These are phyloP conservation scores for Lentinula lateritia DNA, from an alignment of 768 basidiomycete genomes.

Conservation along the genomic window DNA sequence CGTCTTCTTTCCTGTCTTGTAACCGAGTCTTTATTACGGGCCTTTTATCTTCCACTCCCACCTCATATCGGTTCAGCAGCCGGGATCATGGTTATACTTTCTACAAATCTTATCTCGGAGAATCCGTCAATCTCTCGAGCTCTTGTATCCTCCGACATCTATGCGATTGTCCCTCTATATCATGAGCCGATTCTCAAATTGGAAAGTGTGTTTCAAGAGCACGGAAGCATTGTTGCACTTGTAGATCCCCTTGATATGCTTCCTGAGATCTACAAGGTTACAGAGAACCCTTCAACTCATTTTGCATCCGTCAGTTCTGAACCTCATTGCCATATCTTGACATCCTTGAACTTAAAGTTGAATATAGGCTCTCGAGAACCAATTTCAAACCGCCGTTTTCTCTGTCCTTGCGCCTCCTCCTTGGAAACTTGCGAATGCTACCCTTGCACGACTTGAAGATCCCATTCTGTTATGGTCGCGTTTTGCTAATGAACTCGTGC, in stretches of 20 bases:
- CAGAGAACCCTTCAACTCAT: constrained; percentile 8
- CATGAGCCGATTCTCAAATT: constrained; percentile 38
- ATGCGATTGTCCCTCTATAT: constrained; percentile 42
- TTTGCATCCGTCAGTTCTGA: constrained; percentile 13
- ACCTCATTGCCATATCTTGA: neutral
- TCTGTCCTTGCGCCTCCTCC: constrained; percentile 26
- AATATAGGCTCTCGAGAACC: neutral
- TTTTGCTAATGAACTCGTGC: constrained; percentile 31
- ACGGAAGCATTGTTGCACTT: constrained; percentile 39
- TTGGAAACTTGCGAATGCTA: constrained; percentile 30
- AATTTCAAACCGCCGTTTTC: constrained; percentile 18
- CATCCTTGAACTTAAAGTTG: neutral
- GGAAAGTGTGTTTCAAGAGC: constrained; percentile 16
- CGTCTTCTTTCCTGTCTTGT: constrained; percentile 45
- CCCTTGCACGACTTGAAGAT: constrained; percentile 22
- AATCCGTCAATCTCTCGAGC: constrained; percentile 25
- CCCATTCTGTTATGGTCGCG: constrained; percentile 37
- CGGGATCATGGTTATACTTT: constrained; percentile 35
- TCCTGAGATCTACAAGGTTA: constrained; percentile 34
- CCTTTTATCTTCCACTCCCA: constrained; percentile 31
- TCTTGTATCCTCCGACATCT: constrained; percentile 35
- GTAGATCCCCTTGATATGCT: constrained; percentile 57
- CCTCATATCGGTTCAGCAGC: constrained; percentile 13
- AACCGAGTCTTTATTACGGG: constrained; percentile 39
- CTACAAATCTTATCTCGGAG: constrained; percentile 29